Evolutionary conservation across 441 rosid genomes (phyloP), one percentile per base, ranked within the genome.

Genomic region (Kokia cookei): DNA sequence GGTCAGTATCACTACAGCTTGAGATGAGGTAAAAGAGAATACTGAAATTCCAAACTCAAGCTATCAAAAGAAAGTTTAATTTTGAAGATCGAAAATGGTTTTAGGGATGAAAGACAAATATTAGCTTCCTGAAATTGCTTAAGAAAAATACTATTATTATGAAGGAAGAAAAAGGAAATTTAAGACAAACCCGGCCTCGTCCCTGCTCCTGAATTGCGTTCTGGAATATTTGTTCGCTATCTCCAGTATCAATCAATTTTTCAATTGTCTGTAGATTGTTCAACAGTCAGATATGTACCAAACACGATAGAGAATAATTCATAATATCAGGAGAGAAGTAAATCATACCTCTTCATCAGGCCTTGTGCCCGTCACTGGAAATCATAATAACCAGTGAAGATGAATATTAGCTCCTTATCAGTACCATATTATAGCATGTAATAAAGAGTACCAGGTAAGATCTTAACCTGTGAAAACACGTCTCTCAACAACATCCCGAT

Each of bases 121-220:
- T n/a, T 58, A 57, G 27, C 42, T 47, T 24, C n/a, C 2, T 43
- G 67, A 68, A 29, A 57, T 15, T 7, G 17, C 8, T 26, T 73
- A 71, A 67, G 48, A 48, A 15, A 22, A 47, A 67, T 26, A 26
- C 7, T 7, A 27, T 1, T 26, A 26, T 53, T 4, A 26, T 26
- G 2, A 48, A 29, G 55, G 81, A 29, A 42, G 59, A 17, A 24
- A 71, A 4, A 61, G 17, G 73, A 60, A n/a, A 73, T 48, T 15
- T 53, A 48, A 65, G 70, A 83, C 84, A 69, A 74, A 95, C 99
- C 99, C 91, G 97, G 68, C 97, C 98, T 81, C 97, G 83, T 58
- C 99, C 99, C 82, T 94, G 98, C 79, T 93, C 99, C 75, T 88
- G 94, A 78, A 96, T 89, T 78, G 98, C 98, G 82, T 86, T 94